These are phyloP conservation scores for Galeopsis tetrahit DNA, from an alignment of 257 asterid genomes.

Conservation along the genomic window DNA sequence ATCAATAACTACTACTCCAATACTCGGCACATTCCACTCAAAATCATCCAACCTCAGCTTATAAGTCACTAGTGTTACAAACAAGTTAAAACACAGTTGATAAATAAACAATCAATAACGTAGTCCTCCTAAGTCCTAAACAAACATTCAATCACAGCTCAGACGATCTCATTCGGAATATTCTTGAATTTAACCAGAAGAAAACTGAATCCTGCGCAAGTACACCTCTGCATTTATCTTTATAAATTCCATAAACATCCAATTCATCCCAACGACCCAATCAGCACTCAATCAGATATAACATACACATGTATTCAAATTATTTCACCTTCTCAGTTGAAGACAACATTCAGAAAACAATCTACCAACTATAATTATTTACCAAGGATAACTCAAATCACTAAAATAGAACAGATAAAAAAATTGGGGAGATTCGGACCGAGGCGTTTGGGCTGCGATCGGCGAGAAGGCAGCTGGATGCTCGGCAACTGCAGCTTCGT, in stretches of 20 bases:
- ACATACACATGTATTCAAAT: constrained; percentile 8
- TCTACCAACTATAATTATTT: constrained; percentile 6
- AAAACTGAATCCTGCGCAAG: constrained; percentile 8
- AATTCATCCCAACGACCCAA: not conserved
- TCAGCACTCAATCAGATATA: not conserved
- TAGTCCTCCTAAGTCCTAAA: not conserved
- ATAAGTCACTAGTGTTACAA: constrained; percentile 17
- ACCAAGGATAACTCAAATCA: constrained; percentile 7
- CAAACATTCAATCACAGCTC: constrained; percentile 10
- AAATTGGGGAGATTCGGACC: constrained; percentile 41
- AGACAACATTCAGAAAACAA: not conserved
- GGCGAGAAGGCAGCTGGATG: constrained; percentile 61
- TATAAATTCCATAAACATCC: not conserved
- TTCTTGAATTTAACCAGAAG: not conserved
- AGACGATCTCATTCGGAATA: not conserved
- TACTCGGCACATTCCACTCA: not conserved
- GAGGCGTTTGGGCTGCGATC: constrained; percentile 62
- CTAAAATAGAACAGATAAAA: not conserved
- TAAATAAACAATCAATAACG: not conserved
- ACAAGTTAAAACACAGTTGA: not conserved
- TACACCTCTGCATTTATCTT: constrained; percentile 4
- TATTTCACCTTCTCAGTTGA: not conserved
- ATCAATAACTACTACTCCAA: not conserved
- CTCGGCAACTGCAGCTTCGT: constrained; percentile 43
- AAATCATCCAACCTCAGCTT: constrained; percentile 4